Percentiles rank a stretch among this genome's conserved stretches.
Conservation (phyloP, 2,329 filamentous ascomycete species). For the Dissoconium aciculare region DNA sequence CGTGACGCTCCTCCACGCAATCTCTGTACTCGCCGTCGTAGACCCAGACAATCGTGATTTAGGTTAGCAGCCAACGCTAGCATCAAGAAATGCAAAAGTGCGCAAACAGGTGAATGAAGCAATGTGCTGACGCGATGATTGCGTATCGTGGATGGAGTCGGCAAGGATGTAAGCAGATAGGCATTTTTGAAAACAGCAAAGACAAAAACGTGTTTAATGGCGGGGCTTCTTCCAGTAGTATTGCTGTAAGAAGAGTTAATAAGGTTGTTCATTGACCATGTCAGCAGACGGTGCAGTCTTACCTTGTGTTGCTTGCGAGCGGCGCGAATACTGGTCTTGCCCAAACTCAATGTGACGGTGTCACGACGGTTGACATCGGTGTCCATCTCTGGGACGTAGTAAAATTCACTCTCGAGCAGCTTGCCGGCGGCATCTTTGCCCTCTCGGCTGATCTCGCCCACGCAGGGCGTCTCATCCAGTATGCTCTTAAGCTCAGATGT, state of each 20-base stretch:
- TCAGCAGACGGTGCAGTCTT: constrained; percentile 23
- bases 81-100: constrained; percentile 1
- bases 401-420: constrained; percentile 86
- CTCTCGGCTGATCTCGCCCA: constrained; percentile 76
- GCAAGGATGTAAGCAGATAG: no score
- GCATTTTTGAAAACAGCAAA: no score
- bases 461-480: constrained; percentile 59
- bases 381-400: constrained; percentile 84
- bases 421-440: constrained; percentile 96
- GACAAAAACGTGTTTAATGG: constrained; percentile 11
- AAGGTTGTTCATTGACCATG: constrained; percentile 3
- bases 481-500: constrained; percentile 52
- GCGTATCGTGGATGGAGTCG: background rate
- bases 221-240: constrained; percentile 55
- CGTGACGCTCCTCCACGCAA: no score
- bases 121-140: background rate
- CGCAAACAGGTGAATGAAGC: constrained; percentile 1
- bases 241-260: constrained; percentile 43
- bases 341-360: constrained; percentile 69
- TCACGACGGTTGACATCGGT: constrained; percentile 61
- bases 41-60: no score
- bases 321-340: constrained; percentile 75
- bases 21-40: no score
- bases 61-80: no score
- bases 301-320: constrained; percentile 98